Evolutionary conservation across 75 land plant genomes (phyloP).

Genomic region (Pseudotsuga menziesii): DNA sequence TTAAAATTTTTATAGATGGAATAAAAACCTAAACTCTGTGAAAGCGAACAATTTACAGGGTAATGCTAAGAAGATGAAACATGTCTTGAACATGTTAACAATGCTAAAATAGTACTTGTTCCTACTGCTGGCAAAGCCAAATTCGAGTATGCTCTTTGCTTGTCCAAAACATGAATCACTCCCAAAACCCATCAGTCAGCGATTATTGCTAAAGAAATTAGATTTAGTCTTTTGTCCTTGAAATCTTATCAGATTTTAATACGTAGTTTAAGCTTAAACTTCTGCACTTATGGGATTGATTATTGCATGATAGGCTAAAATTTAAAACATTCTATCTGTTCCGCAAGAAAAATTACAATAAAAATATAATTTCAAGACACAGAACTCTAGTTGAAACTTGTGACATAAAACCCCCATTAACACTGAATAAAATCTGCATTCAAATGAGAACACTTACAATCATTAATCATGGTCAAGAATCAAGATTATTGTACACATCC

Average conservation of each 20-base stretch:
- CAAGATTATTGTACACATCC: conserved; percentile 1
- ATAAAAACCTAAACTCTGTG: background rate
- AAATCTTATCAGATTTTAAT: background rate
- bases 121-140: background rate
- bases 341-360: background rate
- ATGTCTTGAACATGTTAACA: background rate
- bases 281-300: background rate
- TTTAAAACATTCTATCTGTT: background rate
- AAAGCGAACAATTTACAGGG: background rate
- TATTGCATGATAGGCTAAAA: background rate
- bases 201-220: background rate
- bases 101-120: background rate
- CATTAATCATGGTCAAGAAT: conserved; percentile 2
- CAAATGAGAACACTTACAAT: background rate
- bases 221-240: background rate
- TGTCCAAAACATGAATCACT: background rate
- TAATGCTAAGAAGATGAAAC: background rate
- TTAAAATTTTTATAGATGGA: background rate
- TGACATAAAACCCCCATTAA: background rate
- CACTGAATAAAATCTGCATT: conserved; percentile 4
- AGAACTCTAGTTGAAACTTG: background rate
- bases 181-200: background rate
- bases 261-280: background rate
- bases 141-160: background rate
- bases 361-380: background rate